A percentile compares a stretch with the other conserved stretches of the same genome.
Evolutionary conservation across 768 basidiomycete genomes (phyloP).

Genomic region (Boletus eberwhitei): DNA sequence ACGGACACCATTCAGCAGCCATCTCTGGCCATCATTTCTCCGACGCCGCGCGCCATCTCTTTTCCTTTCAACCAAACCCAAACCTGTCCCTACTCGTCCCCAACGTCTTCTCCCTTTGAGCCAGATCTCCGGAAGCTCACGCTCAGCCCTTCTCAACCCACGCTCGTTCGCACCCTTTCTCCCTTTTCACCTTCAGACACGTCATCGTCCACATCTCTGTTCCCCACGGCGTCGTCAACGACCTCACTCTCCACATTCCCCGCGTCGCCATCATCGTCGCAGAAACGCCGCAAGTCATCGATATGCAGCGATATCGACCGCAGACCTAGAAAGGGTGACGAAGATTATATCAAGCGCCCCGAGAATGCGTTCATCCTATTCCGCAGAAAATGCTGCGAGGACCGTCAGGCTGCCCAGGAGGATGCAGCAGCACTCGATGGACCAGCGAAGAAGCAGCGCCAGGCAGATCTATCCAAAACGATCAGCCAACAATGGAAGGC

Average conservation of each 20-base stretch:
- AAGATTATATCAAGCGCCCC: constrained; percentile 80
- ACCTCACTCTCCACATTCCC: constrained; percentile 33
- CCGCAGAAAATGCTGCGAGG: constrained; percentile 74
- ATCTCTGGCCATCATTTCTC: constrained; percentile 51
- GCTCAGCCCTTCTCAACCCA: constrained; percentile 42
- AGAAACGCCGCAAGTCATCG: constrained; percentile 53
- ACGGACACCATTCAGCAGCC: constrained; percentile 60
- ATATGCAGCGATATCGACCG: constrained; percentile 49
- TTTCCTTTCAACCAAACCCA: constrained; percentile 39
- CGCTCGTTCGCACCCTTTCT: constrained; percentile 39
- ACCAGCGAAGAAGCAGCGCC: constrained; percentile 68
- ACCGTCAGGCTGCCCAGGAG: constrained; percentile 55
- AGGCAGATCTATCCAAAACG: constrained; percentile 76
- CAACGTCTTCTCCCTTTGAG: constrained; percentile 70
- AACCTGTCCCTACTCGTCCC: constrained; percentile 63
- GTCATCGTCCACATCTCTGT: constrained; percentile 42
- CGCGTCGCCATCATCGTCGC: constrained; percentile 33
- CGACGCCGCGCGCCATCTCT: constrained; percentile 54
- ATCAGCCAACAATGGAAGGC: constrained; percentile 81
- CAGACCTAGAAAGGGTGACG: constrained; percentile 61
- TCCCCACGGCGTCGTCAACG: constrained; percentile 37
- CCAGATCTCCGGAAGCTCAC: constrained; percentile 52
- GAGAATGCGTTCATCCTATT: constrained; percentile 86
- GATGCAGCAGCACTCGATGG: constrained; percentile 37
- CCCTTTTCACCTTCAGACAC: constrained; percentile 34